These are phyloP conservation scores for Leccinum griseonigrum DNA, from an alignment of 1,284 basidiomycete genomes.

Conservation along the genomic window DNA sequence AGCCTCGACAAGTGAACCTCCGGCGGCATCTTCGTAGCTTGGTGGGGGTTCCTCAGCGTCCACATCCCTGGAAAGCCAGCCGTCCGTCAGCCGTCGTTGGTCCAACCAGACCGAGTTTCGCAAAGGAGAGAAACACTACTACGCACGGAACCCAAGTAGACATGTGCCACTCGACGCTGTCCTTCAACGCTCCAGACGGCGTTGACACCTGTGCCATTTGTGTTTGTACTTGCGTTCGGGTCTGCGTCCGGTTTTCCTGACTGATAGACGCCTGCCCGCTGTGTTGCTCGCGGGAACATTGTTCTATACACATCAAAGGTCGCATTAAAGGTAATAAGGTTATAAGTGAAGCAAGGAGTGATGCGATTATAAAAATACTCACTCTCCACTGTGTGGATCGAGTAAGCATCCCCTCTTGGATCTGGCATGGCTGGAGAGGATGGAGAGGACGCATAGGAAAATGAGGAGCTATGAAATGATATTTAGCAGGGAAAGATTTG, in stretches of 20 bases:
- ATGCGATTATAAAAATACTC: neutral
- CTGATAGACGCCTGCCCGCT: neutral
- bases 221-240: neutral
- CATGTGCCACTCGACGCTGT: conserved; percentile 2
- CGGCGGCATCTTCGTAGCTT: conserved; percentile 15
- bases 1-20: neutral
- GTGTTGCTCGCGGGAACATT: neutral
- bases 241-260: neutral
- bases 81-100: neutral
- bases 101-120: neutral
- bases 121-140: neutral
- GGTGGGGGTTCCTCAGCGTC: conserved; percentile 9
- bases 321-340: neutral
- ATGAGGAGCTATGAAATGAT: conserved; percentile 1
- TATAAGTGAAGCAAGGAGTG: neutral
- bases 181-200: neutral
- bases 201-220: neutral
- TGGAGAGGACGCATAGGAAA: neutral
- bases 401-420: neutral
- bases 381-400: neutral
- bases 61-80: neutral
- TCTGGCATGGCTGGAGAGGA: neutral
- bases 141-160: conserved; percentile 6
- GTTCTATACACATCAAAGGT: neutral
- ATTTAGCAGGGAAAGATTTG: neutral